phyloP scores from a whole-genome alignment of 176 grass and related monocot species.

The Phragmites australis region DNA sequence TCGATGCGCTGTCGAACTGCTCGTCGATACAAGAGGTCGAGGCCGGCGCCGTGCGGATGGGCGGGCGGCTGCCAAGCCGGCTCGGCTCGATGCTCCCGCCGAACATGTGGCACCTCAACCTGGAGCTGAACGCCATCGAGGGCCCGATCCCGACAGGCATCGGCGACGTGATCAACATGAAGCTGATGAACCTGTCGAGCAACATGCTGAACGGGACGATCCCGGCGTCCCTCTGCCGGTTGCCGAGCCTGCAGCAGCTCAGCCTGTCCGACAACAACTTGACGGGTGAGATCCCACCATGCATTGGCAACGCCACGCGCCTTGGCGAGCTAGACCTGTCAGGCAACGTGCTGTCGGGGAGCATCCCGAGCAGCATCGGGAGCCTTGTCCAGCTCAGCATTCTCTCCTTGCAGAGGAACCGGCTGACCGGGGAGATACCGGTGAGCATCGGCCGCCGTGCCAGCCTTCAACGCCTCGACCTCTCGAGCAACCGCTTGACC shows the following conservation, averaged over 20 bases:
- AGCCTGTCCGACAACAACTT: constrained; percentile 58
- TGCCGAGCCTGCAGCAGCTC: constrained; percentile 48
- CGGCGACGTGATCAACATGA: constrained; percentile 56
- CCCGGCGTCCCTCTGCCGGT: constrained; percentile 50
- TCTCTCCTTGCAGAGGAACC: constrained; percentile 57
- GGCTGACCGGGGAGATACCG: constrained; percentile 62
- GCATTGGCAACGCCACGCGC: constrained; percentile 48
- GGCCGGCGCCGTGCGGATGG: constrained; percentile 43
- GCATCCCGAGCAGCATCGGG: constrained; percentile 59
- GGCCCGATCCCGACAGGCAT: constrained; percentile 67
- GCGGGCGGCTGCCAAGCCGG: constrained; percentile 48
- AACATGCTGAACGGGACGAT: constrained; percentile 64
- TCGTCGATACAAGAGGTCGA: constrained; percentile 50
- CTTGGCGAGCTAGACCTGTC: constrained; percentile 65
- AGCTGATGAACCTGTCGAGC: constrained; percentile 74
- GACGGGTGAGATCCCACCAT: constrained; percentile 48
- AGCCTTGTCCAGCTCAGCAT: constrained; percentile 6
- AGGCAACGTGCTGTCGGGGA: constrained; percentile 51
- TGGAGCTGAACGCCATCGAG: constrained; percentile 64
- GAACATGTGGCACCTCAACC: constrained; percentile 41
- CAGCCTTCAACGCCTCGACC: constrained; percentile 46
- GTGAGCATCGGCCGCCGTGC: constrained; percentile 36
- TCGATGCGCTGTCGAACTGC: constrained; percentile 66
- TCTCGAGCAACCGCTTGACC: constrained; percentile 61
- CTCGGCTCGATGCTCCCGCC: constrained; percentile 28